Base-by-base conservation (phyloP, 2,329 filamentous ascomycete species). In the Penicillium janthinellum region DNA sequence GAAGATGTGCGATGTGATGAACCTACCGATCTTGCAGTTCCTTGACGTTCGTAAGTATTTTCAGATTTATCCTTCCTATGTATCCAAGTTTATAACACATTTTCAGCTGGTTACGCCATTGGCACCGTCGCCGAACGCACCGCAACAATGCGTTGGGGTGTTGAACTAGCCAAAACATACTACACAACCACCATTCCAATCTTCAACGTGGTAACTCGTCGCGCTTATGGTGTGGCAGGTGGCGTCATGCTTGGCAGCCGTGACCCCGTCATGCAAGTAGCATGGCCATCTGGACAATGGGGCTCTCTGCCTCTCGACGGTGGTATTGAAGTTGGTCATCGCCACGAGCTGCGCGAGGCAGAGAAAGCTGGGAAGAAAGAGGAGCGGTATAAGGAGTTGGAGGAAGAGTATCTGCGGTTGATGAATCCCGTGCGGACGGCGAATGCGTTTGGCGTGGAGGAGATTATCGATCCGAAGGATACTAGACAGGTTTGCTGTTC, bases 401-500 rank as follows among this genome's bases (percentile, higher is more conserved):
- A 88, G 47, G 80, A 83, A 25, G 84, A 87, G 70, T 88, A 88
- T 69, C 73, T 79, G 38, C 76, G 85, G 22, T 67, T 88, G 63
- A 88, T 88, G 84, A 89, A 88, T 64, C 86, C 86, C 0, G 84
- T 88, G 1, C 75, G 86, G 15, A 88, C 85, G 4, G 86, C 86
- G 12, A 87, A 88, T 73, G 80, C 82, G 11, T 88, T 88, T 71
- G 84, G 84, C 0, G 78, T 88, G 0, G 85, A 88, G 71, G 86
- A 88, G 70, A 88, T 88, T 48, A 83, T 88, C 42, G 86, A 88
- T 73, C 86, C 86, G 4, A 84, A 83, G 35, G 77, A 81, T 59
- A 88, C 86, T 3, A 78, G 86, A 53, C 70, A 72, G n/a, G 72
- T 87, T 8, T 81, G 83, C 39, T 83, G 79, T 61, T 78, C 81